Conservation (phyloP, 2,329 filamentous ascomycete species). For the Purpureocillium lavendulum region DNA sequence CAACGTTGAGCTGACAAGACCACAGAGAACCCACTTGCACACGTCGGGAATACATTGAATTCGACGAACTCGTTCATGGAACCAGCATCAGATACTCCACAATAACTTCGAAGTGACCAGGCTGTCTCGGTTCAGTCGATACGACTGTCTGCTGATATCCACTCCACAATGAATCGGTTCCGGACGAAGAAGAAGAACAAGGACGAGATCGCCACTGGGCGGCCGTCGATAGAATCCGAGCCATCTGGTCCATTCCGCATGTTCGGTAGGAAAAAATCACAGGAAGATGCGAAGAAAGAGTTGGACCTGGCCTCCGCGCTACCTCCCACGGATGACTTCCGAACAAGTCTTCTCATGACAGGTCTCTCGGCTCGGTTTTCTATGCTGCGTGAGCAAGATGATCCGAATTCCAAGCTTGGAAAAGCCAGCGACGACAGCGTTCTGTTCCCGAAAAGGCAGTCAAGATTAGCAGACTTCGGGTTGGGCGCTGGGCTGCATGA, state of each 20-base stretch:
- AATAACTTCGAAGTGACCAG: too few species aligned
- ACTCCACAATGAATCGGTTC: constrained; percentile 59
- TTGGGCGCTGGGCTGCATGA: constrained; percentile 56
- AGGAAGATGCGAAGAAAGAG: constrained; percentile 52
- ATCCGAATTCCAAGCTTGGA: constrained; percentile 78
- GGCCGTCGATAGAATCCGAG: constrained; percentile 48
- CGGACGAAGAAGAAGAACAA: constrained; percentile 63
- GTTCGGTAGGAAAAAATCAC: constrained; percentile 48
- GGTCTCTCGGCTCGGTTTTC: constrained; percentile 92
- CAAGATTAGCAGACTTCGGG: constrained; percentile 66
- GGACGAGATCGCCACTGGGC: constrained; percentile 40
- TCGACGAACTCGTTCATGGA: too few species aligned
- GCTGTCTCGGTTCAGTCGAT: too few species aligned
- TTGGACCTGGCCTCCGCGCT: constrained; percentile 68
- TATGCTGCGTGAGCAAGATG: constrained; percentile 92
- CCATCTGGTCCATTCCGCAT: constrained; percentile 42
- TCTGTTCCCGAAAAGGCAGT: constrained; percentile 72
- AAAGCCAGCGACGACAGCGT: constrained; percentile 96
- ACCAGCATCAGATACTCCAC: too few species aligned
- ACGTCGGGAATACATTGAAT: too few species aligned
- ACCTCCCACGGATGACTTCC: constrained; percentile 80
- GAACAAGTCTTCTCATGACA: constrained; percentile 92
- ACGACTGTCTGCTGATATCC: too few species aligned
- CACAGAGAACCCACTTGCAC: too few species aligned
- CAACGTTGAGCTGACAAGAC: too few species aligned